phyloP scores from a whole-genome alignment of 2,329 filamentous ascomycete genomes.

The Dothistroma septosporum region DNA sequence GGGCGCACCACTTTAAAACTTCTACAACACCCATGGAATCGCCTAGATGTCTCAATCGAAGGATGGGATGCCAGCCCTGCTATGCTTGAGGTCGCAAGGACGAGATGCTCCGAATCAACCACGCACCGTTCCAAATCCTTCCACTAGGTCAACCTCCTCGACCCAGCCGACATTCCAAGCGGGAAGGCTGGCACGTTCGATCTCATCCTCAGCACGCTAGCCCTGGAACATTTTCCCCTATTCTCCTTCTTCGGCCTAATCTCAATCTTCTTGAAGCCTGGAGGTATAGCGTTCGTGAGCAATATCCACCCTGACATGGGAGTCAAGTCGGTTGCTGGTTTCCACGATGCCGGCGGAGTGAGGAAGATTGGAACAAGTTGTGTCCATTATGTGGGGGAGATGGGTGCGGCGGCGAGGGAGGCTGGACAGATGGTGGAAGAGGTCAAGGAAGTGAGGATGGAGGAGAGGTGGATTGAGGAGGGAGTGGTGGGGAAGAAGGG shows the following conservation, averaged over 20 bases:
- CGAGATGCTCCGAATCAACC: conserved; percentile 7
- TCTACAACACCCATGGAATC: conserved; percentile 30
- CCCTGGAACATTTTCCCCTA: conserved; percentile 60
- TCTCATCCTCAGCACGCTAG: conserved; percentile 56
- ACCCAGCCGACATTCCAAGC: neutral
- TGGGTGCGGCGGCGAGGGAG: conserved; percentile 46
- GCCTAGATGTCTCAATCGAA: conserved; percentile 30
- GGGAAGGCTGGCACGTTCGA: conserved; percentile 15
- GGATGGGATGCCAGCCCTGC: conserved; percentile 17
- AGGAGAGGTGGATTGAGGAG: conserved; percentile 29
- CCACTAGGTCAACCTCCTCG: conserved; percentile 6
- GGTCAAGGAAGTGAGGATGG: conserved; percentile 32
- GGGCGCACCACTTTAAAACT: conserved; percentile 59
- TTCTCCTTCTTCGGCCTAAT: conserved; percentile 48
- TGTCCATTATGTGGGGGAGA: conserved; percentile 51
- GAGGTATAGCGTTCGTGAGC: conserved; percentile 56
- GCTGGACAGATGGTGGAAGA: conserved; percentile 32
- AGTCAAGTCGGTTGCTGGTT: conserved; percentile 56
- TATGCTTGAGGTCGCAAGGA: conserved; percentile 42
- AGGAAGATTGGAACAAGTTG: conserved; percentile 60
- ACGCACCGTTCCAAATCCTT: conserved; percentile 6
- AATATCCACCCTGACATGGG: conserved; percentile 69
- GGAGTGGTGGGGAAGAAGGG: conserved; percentile 35
- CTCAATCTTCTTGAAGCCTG: conserved; percentile 39
- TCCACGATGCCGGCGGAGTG: conserved; percentile 51